Base-by-base conservation (phyloP, 768 basidiomycete species). In the Solioccasus polychromus region DNA sequence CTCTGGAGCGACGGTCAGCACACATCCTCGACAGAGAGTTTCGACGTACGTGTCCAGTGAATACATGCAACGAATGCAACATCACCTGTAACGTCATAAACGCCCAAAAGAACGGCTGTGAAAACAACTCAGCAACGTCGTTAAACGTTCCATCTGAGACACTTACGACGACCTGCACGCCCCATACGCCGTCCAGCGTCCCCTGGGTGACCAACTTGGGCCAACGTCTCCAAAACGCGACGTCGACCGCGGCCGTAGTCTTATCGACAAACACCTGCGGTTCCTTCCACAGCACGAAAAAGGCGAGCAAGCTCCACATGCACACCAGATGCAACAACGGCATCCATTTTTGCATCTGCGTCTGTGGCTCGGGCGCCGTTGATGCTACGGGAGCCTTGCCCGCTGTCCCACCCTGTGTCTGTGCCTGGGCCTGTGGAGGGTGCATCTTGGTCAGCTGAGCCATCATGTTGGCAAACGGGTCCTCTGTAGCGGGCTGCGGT, bases 71-170 rank as follows among this genome's bases (percentile, higher is more conserved):
- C 8, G 88, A 88, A 54, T 90, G 86, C 35, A 92, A 58, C 17
- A 74, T 73, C 19, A 90, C 71, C 53, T 90, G 78, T 4, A 91
- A 60, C 1, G 88, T 84, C 30, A 79, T 77, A 48, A 91, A 90
- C 8, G 78, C 83, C 85, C 85, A 89, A 62, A 91, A 87, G 69
- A 92, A 87, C 1, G 86, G 82, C 88, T 90, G 51, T 15, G 1
- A 28, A n/a, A n/a, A n/a, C n/a, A n/a, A n/a, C n/a, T n/a, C n/a
- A n/a, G n/a, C n/a, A n/a, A n/a, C n/a, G n/a, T n/a, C n/a, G n/a
- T n/a, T n/a, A n/a, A n/a, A n/a, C n/a, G n/a, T n/a, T n/a, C n/a
- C n/a, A n/a, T 9, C 11, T 14, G 28, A 26, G 43, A n/a, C 37
- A 44, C 82, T 51, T 55, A 87, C 85, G 66, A 83, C 72, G 35